phyloP scores from a whole-genome alignment of 306 rosid species.

The Dicorynia guianensis region DNA sequence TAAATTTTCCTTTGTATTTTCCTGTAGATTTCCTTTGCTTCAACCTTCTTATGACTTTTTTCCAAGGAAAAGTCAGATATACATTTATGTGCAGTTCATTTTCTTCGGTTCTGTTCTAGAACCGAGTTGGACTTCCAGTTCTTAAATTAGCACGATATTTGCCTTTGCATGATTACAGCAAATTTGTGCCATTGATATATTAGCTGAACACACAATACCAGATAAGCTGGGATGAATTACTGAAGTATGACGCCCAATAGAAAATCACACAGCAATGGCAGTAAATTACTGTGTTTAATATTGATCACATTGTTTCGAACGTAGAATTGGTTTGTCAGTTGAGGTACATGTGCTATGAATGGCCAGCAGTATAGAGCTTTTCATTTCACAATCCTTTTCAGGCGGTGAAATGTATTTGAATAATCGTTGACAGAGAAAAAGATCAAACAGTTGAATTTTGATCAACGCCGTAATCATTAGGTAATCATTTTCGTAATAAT shows the following conservation, averaged over 20 bases:
- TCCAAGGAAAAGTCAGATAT: constrained; percentile 9
- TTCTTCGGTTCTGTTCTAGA: constrained; percentile 14
- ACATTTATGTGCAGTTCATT: background rate
- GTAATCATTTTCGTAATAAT: background rate
- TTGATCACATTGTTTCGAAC: background rate
- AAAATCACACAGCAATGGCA: background rate
- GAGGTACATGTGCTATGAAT: background rate
- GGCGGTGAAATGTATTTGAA: background rate
- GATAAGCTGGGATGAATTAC: background rate
- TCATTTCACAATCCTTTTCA: background rate
- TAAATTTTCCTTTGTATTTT: background rate
- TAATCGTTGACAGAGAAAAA: background rate
- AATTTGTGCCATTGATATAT: background rate
- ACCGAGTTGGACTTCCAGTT: background rate
- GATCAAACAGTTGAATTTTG: background rate
- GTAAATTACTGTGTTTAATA: background rate
- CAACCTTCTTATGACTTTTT: constrained; percentile 14
- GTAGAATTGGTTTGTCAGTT: background rate
- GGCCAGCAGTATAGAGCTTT: background rate
- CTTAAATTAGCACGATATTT: background rate
- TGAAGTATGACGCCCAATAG: background rate
- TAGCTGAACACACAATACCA: background rate
- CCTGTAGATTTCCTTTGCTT: constrained; percentile 15
- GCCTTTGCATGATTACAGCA: constrained; percentile 7
- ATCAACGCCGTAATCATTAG: constrained; percentile 17